A percentile compares a stretch with the other conserved stretches of the same genome.
Conservation (phyloP, 2,329 filamentous ascomycete genomes). For the Colletotrichum eremochloae region DNA sequence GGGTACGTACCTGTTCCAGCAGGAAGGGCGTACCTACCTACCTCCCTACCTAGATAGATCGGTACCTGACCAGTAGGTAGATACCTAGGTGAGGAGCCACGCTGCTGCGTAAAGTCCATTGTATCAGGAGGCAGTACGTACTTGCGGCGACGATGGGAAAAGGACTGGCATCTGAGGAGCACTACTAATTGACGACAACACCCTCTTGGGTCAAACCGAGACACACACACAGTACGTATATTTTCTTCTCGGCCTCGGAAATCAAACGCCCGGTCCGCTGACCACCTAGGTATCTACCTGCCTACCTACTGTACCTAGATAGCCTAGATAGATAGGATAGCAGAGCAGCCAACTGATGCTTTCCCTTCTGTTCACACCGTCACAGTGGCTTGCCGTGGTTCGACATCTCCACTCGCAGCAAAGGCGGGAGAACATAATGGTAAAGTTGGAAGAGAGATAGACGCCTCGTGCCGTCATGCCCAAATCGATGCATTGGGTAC, state of each 20-base stretch:
- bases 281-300: too few species aligned
- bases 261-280: background rate
- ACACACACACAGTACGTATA: background rate
- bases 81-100: too few species aligned
- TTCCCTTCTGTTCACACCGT: background rate
- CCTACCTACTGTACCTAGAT: too few species aligned
- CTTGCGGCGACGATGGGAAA: background rate
- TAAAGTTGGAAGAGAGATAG: background rate
- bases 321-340: background rate
- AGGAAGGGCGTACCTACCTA: too few species aligned
- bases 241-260: background rate
- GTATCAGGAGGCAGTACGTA: background rate
- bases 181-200: constrained; percentile 4
- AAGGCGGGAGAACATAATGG: background rate
- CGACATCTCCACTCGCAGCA: background rate
- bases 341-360: background rate
- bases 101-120: background rate
- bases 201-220: background rate
- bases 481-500: background rate
- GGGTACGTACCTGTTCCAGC: background rate
- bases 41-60: background rate
- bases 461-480: background rate
- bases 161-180: background rate
- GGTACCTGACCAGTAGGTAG: background rate
- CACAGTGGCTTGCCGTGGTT: constrained; percentile 2